Base-by-base conservation (phyloP, 1,139 yeast genomes). In the Sugiyamaella castrensis region DNA sequence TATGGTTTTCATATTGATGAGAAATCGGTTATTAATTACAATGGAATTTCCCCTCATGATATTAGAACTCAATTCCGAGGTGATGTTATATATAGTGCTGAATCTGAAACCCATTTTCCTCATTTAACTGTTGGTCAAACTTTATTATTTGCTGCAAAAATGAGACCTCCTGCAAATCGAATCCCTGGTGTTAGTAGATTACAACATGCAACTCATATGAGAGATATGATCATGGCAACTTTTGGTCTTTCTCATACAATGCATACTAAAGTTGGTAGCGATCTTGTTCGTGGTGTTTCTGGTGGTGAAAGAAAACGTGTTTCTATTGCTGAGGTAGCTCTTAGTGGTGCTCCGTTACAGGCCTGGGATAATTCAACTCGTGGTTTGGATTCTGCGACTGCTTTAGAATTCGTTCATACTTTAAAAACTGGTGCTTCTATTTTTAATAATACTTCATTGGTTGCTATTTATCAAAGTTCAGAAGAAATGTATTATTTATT, bases 251-350 rank as follows among this genome's bases (percentile, higher is more conserved):
- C 76, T 37, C 88, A 83, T 60, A 82, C 87, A n/a, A 73, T 76
- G 53, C 74, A 82, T 62, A 82, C 89, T 28, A 76, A 77, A 57
- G 89, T 84, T 31, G 91, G 91, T 50, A 77, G 80, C 62, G 87
- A 84, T 60, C 78, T 75, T 50, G 77, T 84, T 39, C 76, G 91
- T 61, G 94, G 94, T 67, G 87, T 85, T 32, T 83, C 91, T 40
- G 94, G 94, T 60, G 94, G 94, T 70, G 92, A 85, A 69, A 75
- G 92, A 59, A 84, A 84, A 68, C 81, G 94, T 68, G 92, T 85
- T 24, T 83, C 91, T 4, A 82, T 85, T 59, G 87, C 87, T 26
- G 88, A 83, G 63, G 82, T 79, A 3, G 70, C 81, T 36, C 71
- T 81, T n/a, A 72, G 81, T 46, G 80, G 82, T 29, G 80, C 85